These are phyloP conservation scores for Talaromyces funiculosus DNA, from an alignment of 2,329 filamentous ascomycete species.

Conservation along the genomic window DNA sequence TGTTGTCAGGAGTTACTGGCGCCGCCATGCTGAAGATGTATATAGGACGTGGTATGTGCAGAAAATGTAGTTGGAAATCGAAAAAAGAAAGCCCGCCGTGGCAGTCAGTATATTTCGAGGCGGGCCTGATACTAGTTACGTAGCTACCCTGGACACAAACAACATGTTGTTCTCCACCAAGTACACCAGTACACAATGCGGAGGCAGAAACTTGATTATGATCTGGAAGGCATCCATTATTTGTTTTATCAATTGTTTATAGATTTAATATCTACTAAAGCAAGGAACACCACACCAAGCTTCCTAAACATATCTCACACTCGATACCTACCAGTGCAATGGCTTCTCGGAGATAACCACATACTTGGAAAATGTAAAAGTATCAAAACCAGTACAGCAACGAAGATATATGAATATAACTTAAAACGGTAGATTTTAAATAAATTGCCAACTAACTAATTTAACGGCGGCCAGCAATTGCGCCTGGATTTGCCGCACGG, in stretches of 20 bases:
- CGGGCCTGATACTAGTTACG: not conserved
- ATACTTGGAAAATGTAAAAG: not conserved
- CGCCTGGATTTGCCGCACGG: conserved; percentile 22
- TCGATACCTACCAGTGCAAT: not conserved
- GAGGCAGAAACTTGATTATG: not conserved
- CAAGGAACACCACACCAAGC: too few relatives aligned
- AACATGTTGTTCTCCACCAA: too few relatives aligned
- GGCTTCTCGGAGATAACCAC: not conserved
- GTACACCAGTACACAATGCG: too few relatives aligned
- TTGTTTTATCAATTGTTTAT: not conserved
- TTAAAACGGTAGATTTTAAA: not conserved
- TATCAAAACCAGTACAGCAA: not conserved
- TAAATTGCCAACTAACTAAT: conserved; percentile 9
- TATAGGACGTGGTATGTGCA: not conserved
- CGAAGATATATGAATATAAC: conserved; percentile 10
- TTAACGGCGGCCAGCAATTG: conserved; percentile 17
- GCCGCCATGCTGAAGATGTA: conserved; percentile 24
- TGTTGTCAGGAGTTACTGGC: conserved; percentile 29
- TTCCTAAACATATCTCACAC: not conserved
- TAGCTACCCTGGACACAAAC: too few relatives aligned
- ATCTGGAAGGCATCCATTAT: not conserved
- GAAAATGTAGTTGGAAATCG: not conserved
- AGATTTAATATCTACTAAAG: not conserved
- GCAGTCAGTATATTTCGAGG: not conserved
- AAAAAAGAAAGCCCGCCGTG: not conserved